These are phyloP conservation scores for Acanthamoeba culbertsoni DNA, from an alignment of 208 protist genomes.

Conservation along the genomic window DNA sequence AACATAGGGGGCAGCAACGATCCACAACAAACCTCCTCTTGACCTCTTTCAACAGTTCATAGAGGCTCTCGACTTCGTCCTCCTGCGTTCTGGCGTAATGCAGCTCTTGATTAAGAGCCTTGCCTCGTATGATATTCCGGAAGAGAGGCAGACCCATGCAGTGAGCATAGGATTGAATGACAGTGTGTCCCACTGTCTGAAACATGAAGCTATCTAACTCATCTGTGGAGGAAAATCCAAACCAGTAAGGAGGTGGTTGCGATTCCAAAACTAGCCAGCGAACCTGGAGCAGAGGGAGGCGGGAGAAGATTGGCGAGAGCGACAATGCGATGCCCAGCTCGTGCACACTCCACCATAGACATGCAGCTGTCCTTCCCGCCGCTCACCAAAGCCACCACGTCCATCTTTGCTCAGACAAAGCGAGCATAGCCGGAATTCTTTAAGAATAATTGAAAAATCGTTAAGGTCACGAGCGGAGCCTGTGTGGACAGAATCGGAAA, in stretches of 20 bases:
- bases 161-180: constrained; percentile 87
- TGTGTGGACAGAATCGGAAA: too few relatives aligned
- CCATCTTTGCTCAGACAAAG: constrained; percentile 84
- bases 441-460: too few relatives aligned
- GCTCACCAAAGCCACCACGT: constrained; percentile 94
- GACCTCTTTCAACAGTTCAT: constrained; percentile 87
- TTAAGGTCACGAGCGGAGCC: too few relatives aligned
- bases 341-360: constrained; percentile 92
- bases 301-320: constrained; percentile 95
- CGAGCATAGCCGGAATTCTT: too few relatives aligned
- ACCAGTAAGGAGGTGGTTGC: background rate
- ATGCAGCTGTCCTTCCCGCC: constrained; percentile 98
- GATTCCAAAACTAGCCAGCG: background rate
- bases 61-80: constrained; percentile 98
- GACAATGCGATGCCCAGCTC: constrained; percentile 93
- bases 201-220: constrained; percentile 99
- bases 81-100: constrained; percentile 81
- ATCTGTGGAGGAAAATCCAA: constrained; percentile 54
- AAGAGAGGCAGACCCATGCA: constrained; percentile 93
- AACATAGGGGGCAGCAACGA: background rate
- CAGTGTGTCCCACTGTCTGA: constrained; percentile 97
- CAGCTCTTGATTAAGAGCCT: constrained; percentile 85
- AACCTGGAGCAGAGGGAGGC: constrained; percentile 35
- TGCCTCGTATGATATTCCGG: constrained; percentile 83
- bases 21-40: constrained; percentile 89